Percentiles rank a stretch among this genome's conserved stretches.
Evolutionary conservation across 257 asterid species (phyloP).

Genomic region (Solanum tacnaense): DNA sequence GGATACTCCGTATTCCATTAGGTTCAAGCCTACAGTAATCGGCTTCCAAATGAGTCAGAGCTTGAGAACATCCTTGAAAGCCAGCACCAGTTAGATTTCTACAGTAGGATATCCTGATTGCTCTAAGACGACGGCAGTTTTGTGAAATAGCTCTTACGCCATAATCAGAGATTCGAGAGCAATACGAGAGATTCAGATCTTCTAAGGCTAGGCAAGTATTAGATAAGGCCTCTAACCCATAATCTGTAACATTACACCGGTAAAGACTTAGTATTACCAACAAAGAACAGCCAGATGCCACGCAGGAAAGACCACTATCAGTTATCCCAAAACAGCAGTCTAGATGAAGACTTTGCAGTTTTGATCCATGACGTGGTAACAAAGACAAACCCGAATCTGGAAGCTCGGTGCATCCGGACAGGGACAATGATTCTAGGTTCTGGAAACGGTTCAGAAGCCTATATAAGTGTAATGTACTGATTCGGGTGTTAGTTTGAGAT

Average conservation of each 20-base stretch:
- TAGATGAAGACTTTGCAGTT: conserved; percentile 30
- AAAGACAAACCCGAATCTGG: conserved; percentile 43
- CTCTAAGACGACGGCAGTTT: conserved; percentile 39
- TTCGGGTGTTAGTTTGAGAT: conserved; percentile 21
- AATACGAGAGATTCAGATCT: conserved; percentile 55
- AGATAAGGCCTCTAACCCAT: conserved; percentile 40
- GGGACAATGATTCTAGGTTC: conserved; percentile 36
- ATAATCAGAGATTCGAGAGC: conserved; percentile 38
- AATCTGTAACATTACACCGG: conserved; percentile 54
- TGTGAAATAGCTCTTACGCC: conserved; percentile 36
- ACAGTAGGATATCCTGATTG: conserved; percentile 56
- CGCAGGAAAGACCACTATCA: conserved; percentile 34
- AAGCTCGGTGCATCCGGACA: conserved; percentile 61
- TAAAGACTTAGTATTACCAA: conserved; percentile 50
- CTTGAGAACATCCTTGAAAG: conserved; percentile 47
- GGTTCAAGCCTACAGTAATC: conserved; percentile 56
- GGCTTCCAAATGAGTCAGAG: conserved; percentile 43
- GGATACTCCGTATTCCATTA: conserved; percentile 40
- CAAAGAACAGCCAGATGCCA: conserved; percentile 47
- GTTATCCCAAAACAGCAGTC: conserved; percentile 55
- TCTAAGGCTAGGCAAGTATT: conserved; percentile 28
- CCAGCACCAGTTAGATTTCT: conserved; percentile 49
- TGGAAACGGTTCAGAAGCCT: conserved; percentile 44
- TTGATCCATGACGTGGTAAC: conserved; percentile 28
- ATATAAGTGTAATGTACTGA: conserved; percentile 29